A percentile compares a stretch with the other conserved stretches of the same genome.
phyloP scores from a whole-genome alignment of 805 yeast genomes.

The Saturnispora mendoncae region DNA sequence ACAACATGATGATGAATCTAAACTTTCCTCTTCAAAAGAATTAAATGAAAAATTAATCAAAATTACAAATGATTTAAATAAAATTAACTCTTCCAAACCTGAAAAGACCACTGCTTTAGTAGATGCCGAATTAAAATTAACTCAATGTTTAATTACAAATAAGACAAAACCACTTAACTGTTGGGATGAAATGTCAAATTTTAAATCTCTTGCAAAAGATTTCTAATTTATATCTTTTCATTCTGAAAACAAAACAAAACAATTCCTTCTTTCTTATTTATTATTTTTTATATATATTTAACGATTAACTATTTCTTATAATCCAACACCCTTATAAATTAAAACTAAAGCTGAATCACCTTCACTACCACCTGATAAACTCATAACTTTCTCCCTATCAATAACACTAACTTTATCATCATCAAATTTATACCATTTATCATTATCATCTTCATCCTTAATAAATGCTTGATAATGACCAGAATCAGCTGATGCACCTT shows the following conservation, averaged over 20 bases:
- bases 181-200: slow-evolving; percentile 69
- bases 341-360: slow-evolving; percentile 90
- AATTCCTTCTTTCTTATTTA: too few species aligned
- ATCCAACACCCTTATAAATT: slow-evolving; percentile 74
- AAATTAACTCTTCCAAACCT: slow-evolving; percentile 25
- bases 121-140: slow-evolving; percentile 41
- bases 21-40: slow-evolving; percentile 18
- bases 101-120: slow-evolving; percentile 33
- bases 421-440: slow-evolving; percentile 89
- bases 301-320: slow-evolving; percentile 24
- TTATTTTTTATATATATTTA: slow-evolving; percentile 1
- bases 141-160: slow-evolving; percentile 53
- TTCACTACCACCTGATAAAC: slow-evolving; percentile 95
- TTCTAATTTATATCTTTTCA: slow-evolving; percentile 6
- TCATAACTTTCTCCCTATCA: slow-evolving; percentile 73
- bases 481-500: slow-evolving; percentile 91
- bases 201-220: slow-evolving; percentile 44
- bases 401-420: slow-evolving; percentile 81
- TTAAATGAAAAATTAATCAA: slow-evolving; percentile 28
- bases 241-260: too few species aligned
- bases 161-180: slow-evolving; percentile 65
- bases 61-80: slow-evolving; percentile 28
- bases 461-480: slow-evolving; percentile 95
- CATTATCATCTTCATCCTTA: slow-evolving; percentile 57
- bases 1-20: slow-evolving; percentile 27